phyloP scores from a whole-genome alignment of 768 basidiomycete species.

The Psilocybe subaeruginosa region DNA sequence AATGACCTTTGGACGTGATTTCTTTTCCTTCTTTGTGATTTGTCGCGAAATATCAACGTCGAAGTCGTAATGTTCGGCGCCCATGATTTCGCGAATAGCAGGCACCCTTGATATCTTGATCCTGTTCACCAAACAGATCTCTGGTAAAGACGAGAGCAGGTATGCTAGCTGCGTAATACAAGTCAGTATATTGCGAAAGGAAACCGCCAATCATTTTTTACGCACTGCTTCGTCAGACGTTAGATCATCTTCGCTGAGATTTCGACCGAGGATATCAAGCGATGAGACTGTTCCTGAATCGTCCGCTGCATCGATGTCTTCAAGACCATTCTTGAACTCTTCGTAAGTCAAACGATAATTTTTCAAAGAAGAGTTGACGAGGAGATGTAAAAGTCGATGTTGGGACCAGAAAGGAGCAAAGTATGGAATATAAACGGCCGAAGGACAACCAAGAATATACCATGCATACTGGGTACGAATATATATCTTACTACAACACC shows the following conservation, averaged over 20 bases:
- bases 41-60: background rate
- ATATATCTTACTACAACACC: slow-evolving; percentile 56
- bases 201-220: slow-evolving; percentile 9
- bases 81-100: slow-evolving; percentile 33
- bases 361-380: slow-evolving; percentile 39
- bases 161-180: slow-evolving; percentile 43
- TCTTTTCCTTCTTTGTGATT: background rate
- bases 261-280: slow-evolving; percentile 43
- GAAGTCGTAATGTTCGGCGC: slow-evolving; percentile 3
- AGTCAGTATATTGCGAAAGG: background rate
- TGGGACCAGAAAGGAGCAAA: slow-evolving; percentile 51
- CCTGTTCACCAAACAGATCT: slow-evolving; percentile 30
- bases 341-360: slow-evolving; percentile 38
- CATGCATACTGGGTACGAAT: slow-evolving; percentile 64
- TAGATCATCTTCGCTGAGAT: slow-evolving; percentile 44
- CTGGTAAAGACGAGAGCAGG: slow-evolving; percentile 36
- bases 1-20: background rate
- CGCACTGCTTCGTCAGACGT: slow-evolving; percentile 50
- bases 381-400: slow-evolving; percentile 53
- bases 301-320: slow-evolving; percentile 24
- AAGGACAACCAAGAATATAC: slow-evolving; percentile 67
- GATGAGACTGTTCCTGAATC: slow-evolving; percentile 32
- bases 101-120: slow-evolving; percentile 44
- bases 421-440: slow-evolving; percentile 43
- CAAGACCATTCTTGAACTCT: slow-evolving; percentile 40